phyloP scores from a whole-genome alignment of 2,329 filamentous ascomycete species.

The Lecanicillium sp. region DNA sequence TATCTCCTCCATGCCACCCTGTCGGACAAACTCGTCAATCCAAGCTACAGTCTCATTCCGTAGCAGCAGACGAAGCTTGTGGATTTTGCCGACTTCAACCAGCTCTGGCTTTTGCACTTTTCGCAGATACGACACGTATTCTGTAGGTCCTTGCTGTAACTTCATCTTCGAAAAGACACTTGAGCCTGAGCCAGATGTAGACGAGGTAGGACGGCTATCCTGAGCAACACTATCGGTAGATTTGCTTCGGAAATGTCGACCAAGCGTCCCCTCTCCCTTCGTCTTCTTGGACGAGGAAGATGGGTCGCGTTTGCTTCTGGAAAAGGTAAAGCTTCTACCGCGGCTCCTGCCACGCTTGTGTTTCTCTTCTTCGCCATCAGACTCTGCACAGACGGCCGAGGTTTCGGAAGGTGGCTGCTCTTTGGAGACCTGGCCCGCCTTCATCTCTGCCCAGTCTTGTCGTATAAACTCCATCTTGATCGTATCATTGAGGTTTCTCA shows the following conservation, averaged over 20 bases:
- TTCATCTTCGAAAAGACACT: slow-evolving; percentile 59
- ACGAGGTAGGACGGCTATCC: slow-evolving; percentile 45
- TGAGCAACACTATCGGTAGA: slow-evolving; percentile 63
- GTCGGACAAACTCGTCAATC: slow-evolving; percentile 85
- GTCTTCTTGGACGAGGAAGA: slow-evolving; percentile 67
- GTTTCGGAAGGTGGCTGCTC: slow-evolving; percentile 27
- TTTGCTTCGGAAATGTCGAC: slow-evolving; percentile 61
- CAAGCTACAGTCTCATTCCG: slow-evolving; percentile 93
- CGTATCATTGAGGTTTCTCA: slow-evolving; percentile 78
- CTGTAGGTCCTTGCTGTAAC: slow-evolving; percentile 64
- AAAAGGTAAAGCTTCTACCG: slow-evolving; percentile 73
- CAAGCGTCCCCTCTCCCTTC: slow-evolving; percentile 55
- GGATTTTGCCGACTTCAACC: slow-evolving; percentile 89
- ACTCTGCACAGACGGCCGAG: slow-evolving; percentile 26
- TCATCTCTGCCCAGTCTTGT: slow-evolving; percentile 71
- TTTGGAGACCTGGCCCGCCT: slow-evolving; percentile 39
- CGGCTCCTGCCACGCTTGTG: slow-evolving; percentile 41
- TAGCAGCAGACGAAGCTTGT: slow-evolving; percentile 82
- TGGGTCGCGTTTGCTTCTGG: slow-evolving; percentile 54
- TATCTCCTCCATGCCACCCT: slow-evolving; percentile 89
- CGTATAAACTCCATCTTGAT: slow-evolving; percentile 96
- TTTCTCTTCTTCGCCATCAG: slow-evolving; percentile 39
- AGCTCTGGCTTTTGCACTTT: slow-evolving; percentile 74
- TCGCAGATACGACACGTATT: slow-evolving; percentile 80
- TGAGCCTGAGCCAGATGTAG: slow-evolving; percentile 18